Percentiles rank a stretch among this genome's conserved stretches.
These are phyloP conservation scores for Naganishia randhawae DNA, from an alignment of 768 basidiomycete genomes.

Conservation along the genomic window DNA sequence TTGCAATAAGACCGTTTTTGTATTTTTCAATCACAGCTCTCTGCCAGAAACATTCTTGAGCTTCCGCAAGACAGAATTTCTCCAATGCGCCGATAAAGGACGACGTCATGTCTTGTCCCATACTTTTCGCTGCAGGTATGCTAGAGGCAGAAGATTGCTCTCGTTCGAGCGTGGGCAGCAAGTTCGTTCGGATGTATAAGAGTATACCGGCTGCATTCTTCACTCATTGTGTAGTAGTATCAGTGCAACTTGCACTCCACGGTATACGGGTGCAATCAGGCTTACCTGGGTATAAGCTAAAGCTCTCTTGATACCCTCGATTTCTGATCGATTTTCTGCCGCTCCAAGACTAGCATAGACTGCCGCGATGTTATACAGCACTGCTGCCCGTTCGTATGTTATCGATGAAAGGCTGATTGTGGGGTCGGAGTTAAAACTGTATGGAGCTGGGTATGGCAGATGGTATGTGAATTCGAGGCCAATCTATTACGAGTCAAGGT, in stretches of 20 bases:
- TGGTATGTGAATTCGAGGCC: conserved; percentile 59
- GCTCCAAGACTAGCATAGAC: conserved; percentile 77
- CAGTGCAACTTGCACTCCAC: neutral
- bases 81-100: conserved; percentile 64
- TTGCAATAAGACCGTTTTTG: conserved; percentile 80
- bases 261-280: neutral
- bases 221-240: neutral
- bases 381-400: conserved; percentile 72
- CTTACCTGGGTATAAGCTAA: conserved; percentile 52
- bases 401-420: conserved; percentile 69
- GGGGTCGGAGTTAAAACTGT: conserved; percentile 51
- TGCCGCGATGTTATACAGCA: conserved; percentile 81
- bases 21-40: conserved; percentile 67
- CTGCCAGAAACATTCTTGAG: conserved; percentile 97
- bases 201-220: conserved; percentile 47
- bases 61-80: conserved; percentile 81
- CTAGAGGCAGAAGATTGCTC: conserved; percentile 31
- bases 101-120: conserved; percentile 61
- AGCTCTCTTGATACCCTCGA: conserved; percentile 81
- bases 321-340: conserved; percentile 53
- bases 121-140: neutral
- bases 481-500: conserved; percentile 34
- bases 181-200: conserved; percentile 38
- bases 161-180: conserved; percentile 39
- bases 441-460: conserved; percentile 60